Evolutionary conservation across 176 grass and related monocot species (phyloP).

Genomic region (Cenchrus fungigraminus): DNA sequence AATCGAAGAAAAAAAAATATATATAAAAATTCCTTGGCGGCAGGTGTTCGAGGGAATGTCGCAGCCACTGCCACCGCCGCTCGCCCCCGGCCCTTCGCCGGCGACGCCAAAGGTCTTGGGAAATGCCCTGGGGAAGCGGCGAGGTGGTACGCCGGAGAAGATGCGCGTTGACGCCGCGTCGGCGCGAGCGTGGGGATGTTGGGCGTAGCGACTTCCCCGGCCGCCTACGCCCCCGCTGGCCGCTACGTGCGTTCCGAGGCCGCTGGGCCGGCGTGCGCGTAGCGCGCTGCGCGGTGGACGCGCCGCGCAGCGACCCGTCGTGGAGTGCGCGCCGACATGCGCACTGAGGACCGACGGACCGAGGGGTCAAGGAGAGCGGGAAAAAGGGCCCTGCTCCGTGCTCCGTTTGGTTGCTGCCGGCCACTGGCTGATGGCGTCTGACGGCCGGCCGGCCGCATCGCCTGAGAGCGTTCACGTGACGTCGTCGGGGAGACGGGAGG

Average conservation of each 20-base stretch:
- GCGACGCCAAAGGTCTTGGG: not conserved
- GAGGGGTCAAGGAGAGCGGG: too few species aligned
- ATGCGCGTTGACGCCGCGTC: not conserved
- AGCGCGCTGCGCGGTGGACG: too few species aligned
- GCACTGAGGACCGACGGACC: not conserved
- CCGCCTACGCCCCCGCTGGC: not conserved
- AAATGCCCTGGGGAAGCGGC: not conserved
- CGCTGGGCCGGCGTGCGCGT: not conserved
- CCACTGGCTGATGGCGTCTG: too few species aligned
- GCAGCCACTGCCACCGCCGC: not conserved
- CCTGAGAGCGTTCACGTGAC: too few species aligned
- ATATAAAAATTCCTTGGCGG: too few species aligned
- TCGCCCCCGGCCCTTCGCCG: not conserved
- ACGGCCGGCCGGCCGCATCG: too few species aligned
- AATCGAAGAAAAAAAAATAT: too few species aligned
- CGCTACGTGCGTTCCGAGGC: not conserved
- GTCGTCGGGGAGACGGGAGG: too few species aligned
- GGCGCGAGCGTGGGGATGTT: not conserved
- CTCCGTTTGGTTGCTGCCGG: too few species aligned
- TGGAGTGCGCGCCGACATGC: conserved; percentile 28
- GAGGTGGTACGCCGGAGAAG: not conserved
- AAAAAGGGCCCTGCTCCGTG: too few species aligned
- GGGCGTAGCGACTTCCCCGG: not conserved
- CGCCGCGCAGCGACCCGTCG: not conserved
- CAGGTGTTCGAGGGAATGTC: too few species aligned